These are phyloP conservation scores for Tremella yokohamensis DNA, from an alignment of 768 basidiomycete genomes.

Conservation along the genomic window DNA sequence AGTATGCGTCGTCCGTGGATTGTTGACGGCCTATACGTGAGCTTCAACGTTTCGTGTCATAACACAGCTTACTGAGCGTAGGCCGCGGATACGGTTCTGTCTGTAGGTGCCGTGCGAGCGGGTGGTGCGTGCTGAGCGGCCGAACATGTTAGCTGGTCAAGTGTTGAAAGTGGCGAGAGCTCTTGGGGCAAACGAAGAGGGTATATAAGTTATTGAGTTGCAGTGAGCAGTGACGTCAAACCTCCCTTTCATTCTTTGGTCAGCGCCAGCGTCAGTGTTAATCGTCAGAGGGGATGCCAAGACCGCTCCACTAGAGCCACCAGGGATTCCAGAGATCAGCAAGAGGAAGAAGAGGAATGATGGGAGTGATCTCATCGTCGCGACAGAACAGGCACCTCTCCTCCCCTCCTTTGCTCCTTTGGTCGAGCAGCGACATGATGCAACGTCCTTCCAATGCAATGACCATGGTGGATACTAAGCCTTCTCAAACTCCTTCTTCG, in stretches of 20 bases:
- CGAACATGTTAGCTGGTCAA: conserved; percentile 4
- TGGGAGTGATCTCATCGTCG: too few relatives aligned
- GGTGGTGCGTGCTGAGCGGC: conserved; percentile 7
- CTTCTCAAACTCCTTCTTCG: conserved; percentile 51
- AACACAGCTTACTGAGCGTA: conserved; percentile 9
- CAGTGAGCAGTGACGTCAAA: too few relatives aligned
- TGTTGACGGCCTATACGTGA: conserved; percentile 27
- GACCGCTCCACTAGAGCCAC: too few relatives aligned
- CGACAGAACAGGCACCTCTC: not conserved
- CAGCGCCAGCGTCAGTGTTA: too few relatives aligned
- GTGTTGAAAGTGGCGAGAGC: not conserved
- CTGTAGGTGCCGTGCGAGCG: conserved; percentile 15
- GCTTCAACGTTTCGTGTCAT: not conserved
- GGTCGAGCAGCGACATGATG: too few relatives aligned
- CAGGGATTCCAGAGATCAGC: too few relatives aligned
- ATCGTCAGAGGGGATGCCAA: too few relatives aligned
- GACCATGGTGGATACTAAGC: conserved; percentile 14
- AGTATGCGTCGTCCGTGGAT: conserved; percentile 28
- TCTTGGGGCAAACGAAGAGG: not conserved
- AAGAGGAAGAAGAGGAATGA: too few relatives aligned
- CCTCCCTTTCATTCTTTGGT: too few relatives aligned
- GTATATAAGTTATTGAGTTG: not conserved
- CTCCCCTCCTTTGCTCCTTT: not conserved
- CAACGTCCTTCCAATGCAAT: too few relatives aligned
- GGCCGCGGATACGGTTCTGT: conserved; percentile 21